These are phyloP conservation scores for Hypoxylon intermedium DNA, from an alignment of 495 filamentous ascomycete genomes.

Conservation along the genomic window DNA sequence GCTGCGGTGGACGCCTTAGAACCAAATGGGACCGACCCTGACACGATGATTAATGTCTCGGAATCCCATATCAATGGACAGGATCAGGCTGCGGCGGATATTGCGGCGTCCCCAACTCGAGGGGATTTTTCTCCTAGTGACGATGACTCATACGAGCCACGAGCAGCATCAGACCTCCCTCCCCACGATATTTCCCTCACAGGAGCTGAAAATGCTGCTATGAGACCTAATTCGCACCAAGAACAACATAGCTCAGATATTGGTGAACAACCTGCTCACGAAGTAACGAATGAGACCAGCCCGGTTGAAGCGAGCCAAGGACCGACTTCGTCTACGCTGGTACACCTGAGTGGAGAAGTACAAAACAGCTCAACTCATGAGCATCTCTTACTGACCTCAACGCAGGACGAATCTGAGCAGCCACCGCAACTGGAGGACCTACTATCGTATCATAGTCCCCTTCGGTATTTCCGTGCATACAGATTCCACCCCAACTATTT, in stretches of 20 bases:
- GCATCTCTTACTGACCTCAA: slow-evolving; percentile 41
- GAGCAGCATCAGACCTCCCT: slow-evolving; percentile 12
- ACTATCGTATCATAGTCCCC: slow-evolving; percentile 80
- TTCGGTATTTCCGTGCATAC: slow-evolving; percentile 83
- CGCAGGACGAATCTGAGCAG: slow-evolving; percentile 35
- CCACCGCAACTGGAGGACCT: slow-evolving; percentile 43
- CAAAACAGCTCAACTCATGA: slow-evolving; percentile 40
- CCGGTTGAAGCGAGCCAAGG: slow-evolving; percentile 7
- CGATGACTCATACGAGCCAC: slow-evolving; percentile 22
- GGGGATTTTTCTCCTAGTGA: slow-evolving; percentile 14
- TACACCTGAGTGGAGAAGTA: slow-evolving; percentile 38
- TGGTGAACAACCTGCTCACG: slow-evolving; percentile 7
- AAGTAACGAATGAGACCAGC: slow-evolving; percentile 19
- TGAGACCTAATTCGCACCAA: neutral
- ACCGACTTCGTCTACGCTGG: slow-evolving; percentile 4
- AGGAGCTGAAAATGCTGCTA: neutral
- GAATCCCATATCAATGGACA: slow-evolving; percentile 1
- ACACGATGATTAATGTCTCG: neutral
- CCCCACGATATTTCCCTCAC: neutral
- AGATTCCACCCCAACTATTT: slow-evolving; percentile 83
- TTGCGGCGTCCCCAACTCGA: slow-evolving; percentile 6
- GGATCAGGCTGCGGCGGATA: slow-evolving; percentile 3
- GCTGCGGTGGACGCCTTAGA: neutral
- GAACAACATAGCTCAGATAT: slow-evolving; percentile 3
- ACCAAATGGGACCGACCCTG: neutral